These are phyloP conservation scores for Sclerotinia spermophila DNA, from an alignment of 2,329 filamentous ascomycete genomes.

Conservation along the genomic window DNA sequence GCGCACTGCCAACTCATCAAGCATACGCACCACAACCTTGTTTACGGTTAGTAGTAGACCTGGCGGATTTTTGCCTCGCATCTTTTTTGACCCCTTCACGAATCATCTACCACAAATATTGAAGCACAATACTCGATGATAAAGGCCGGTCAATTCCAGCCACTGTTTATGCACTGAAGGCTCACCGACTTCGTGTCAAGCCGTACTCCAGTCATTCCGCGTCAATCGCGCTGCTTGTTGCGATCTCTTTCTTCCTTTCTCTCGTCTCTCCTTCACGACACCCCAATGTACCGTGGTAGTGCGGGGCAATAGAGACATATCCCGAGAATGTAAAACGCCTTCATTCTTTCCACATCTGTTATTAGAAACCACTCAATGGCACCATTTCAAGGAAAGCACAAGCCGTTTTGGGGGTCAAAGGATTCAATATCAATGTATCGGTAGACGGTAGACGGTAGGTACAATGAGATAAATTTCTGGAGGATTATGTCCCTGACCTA, in stretches of 20 bases:
- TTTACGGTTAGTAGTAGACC: constrained; percentile 34
- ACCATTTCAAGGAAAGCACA: constrained; percentile 20
- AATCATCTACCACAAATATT: constrained; percentile 20
- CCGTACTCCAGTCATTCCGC: constrained; percentile 38
- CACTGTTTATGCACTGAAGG: constrained; percentile 37
- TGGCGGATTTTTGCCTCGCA: constrained; percentile 32
- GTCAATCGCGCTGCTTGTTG: constrained; percentile 30
- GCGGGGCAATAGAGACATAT: constrained; percentile 31
- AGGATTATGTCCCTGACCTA: constrained; percentile 33
- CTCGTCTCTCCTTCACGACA: background rate
- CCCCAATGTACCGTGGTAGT: constrained; percentile 30
- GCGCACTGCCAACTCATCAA: constrained; percentile 45
- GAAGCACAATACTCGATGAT: constrained; percentile 27
- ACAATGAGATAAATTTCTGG: constrained; percentile 12
- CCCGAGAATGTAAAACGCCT: constrained; percentile 17
- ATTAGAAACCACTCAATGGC: constrained; percentile 27
- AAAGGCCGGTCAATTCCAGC: constrained; percentile 30
- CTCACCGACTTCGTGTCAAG: constrained; percentile 41
- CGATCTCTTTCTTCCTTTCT: constrained; percentile 6
- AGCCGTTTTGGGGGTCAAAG: background rate
- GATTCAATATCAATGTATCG: constrained; percentile 23
- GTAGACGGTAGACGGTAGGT: constrained; percentile 22
- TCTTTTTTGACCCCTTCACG: constrained; percentile 27
- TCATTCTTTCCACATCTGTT: constrained; percentile 16
- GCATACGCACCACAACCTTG: constrained; percentile 43